phyloP scores from a whole-genome alignment of 2,329 filamentous ascomycete genomes.

The Diaporthe nobilis region DNA sequence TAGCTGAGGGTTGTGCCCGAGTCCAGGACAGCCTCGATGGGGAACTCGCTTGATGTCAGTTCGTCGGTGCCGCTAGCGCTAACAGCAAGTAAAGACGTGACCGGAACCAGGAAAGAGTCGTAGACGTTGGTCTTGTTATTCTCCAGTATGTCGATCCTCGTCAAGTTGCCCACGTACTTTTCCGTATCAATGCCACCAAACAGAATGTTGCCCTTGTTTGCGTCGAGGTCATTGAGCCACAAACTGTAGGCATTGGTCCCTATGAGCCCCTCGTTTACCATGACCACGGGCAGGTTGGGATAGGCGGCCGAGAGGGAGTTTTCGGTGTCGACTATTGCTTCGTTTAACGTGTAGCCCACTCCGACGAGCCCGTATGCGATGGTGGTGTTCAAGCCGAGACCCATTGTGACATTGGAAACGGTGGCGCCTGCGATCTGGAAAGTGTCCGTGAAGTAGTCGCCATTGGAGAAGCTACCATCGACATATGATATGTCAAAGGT shows the following conservation, averaged over 20 bases:
- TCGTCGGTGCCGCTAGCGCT: constrained; percentile 65
- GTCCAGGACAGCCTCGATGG: constrained; percentile 77
- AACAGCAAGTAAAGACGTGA: constrained; percentile 63
- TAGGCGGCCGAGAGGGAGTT: constrained; percentile 53
- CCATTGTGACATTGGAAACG: constrained; percentile 71
- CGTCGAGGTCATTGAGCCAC: constrained; percentile 73
- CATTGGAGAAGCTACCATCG: constrained; percentile 68
- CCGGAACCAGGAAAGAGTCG: constrained; percentile 62
- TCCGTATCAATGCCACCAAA: constrained; percentile 86
- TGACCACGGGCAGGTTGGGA: constrained; percentile 74
- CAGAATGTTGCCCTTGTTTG: constrained; percentile 78
- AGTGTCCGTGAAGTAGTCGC: constrained; percentile 71
- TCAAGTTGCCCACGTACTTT: constrained; percentile 77
- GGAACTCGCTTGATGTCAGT: constrained; percentile 58
- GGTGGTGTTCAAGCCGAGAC: constrained; percentile 67
- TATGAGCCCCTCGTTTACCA: constrained; percentile 75
- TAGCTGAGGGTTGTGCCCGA: constrained; percentile 82
- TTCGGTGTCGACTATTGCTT: constrained; percentile 58
- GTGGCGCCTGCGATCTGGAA: constrained; percentile 68
- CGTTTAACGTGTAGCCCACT: constrained; percentile 71
- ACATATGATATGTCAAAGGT: constrained; percentile 74
- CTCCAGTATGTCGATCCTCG: constrained; percentile 71
- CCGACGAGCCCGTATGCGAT: constrained; percentile 72
- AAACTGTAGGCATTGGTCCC: constrained; percentile 79
- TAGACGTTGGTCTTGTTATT: constrained; percentile 54